Conservation (phyloP, 176 grass and related monocot species). For the Poa annua region DNA sequence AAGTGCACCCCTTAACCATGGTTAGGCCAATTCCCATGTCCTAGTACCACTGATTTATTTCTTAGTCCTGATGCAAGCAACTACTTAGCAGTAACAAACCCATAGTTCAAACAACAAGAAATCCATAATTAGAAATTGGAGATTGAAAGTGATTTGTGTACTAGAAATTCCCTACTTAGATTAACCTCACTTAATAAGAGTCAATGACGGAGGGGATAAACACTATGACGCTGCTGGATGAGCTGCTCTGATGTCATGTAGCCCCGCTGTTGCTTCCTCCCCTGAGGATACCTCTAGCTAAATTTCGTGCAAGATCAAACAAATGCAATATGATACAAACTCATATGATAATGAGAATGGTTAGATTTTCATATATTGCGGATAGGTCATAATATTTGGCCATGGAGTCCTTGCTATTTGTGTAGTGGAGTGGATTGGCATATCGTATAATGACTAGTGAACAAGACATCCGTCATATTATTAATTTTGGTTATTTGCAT, state of each 20-base stretch:
- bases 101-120: too few relatives aligned
- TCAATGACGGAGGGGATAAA: too few relatives aligned
- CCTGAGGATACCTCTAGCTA: background rate
- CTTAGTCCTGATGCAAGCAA: too few relatives aligned
- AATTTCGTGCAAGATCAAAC: slow-evolving; percentile 2
- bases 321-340: background rate
- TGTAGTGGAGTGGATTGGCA: background rate
- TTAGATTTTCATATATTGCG: background rate
- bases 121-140: too few relatives aligned
- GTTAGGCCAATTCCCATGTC: too few relatives aligned
- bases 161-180: too few relatives aligned
- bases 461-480: background rate
- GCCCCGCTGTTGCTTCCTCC: background rate
- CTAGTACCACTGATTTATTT: too few relatives aligned
- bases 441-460: background rate
- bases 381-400: background rate
- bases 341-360: background rate
- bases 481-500: background rate
- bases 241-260: background rate
- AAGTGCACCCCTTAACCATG: background rate
- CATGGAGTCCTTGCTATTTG: background rate
- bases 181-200: too few relatives aligned
- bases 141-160: too few relatives aligned
- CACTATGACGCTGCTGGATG: too few relatives aligned
- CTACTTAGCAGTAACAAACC: too few relatives aligned